Evolutionary conservation across 352 stramenopile genomes (phyloP).

Genomic region (Pythium biforme): DNA sequence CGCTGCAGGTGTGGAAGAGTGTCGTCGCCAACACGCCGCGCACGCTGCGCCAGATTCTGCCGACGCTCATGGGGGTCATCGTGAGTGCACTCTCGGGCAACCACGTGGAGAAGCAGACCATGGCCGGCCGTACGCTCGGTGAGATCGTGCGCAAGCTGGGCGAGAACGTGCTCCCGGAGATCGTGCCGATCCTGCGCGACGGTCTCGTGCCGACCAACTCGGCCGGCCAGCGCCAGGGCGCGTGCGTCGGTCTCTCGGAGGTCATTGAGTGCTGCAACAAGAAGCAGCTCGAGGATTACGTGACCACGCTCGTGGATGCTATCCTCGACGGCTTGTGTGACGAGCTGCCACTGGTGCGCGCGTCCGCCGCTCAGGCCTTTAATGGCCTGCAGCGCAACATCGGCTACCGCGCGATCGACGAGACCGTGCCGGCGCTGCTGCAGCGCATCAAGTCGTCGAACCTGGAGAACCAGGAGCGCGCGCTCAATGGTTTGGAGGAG

Average conservation of each 20-base stretch:
- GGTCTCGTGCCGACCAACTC: slow-evolving; percentile 80
- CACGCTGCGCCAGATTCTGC: slow-evolving; percentile 97
- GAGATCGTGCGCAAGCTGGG: slow-evolving; percentile 99
- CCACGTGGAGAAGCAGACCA: slow-evolving; percentile 87
- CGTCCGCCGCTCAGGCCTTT: slow-evolving; percentile 96
- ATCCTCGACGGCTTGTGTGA: slow-evolving; percentile 98
- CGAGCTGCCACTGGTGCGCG: slow-evolving; percentile 82
- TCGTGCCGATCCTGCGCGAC: slow-evolving; percentile 97
- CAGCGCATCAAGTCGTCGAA: slow-evolving; percentile 87
- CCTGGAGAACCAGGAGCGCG: slow-evolving; percentile 70
- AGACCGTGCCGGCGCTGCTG: slow-evolving; percentile 97
- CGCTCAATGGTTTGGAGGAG: slow-evolving; percentile 96
- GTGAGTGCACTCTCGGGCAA: slow-evolving; percentile 93
- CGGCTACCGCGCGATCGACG: slow-evolving; percentile 94
- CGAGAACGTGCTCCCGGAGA: slow-evolving; percentile 97
- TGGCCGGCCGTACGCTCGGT: slow-evolving; percentile 93
- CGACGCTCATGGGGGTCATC: slow-evolving; percentile 95
- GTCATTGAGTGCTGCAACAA: slow-evolving; percentile 97
- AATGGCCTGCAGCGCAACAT: slow-evolving; percentile 96
- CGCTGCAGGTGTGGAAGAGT: slow-evolving; percentile 99
- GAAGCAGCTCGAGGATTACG: slow-evolving; percentile 95
- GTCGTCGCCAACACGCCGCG: slow-evolving; percentile 97
- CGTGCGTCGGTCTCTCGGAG: slow-evolving; percentile 98
- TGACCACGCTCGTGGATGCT: slow-evolving; percentile 95
- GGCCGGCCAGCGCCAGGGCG: slow-evolving; percentile 86